Percentiles rank a stretch among this genome's conserved stretches.
These are phyloP conservation scores for Botrytis elliptica DNA, from an alignment of 2,329 filamentous ascomycete species.

Conservation along the genomic window DNA sequence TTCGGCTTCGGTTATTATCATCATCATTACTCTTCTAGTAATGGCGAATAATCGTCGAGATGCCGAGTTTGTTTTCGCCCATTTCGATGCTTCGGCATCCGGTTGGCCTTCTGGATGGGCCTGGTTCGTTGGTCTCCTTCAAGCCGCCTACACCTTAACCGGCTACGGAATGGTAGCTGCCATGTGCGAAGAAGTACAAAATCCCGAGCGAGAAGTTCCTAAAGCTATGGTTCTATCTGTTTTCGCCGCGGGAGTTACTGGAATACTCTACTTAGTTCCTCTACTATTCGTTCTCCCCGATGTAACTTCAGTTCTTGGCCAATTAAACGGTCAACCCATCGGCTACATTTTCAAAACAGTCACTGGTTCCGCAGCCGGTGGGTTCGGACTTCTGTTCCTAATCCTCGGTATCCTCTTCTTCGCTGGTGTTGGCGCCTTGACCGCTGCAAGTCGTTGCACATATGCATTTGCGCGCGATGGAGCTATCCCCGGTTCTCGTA, in stretches of 20 bases:
- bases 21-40: slow-evolving; percentile 58
- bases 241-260: slow-evolving; percentile 63
- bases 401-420: slow-evolving; percentile 77
- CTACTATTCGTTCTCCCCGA: slow-evolving; percentile 75
- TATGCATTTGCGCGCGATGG: slow-evolving; percentile 76
- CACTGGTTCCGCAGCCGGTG: slow-evolving; percentile 58
- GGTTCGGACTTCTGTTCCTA: slow-evolving; percentile 73
- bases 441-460: slow-evolving; percentile 70
- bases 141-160: slow-evolving; percentile 52
- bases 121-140: slow-evolving; percentile 69
- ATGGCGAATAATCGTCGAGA: slow-evolving; percentile 56
- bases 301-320: slow-evolving; percentile 59
- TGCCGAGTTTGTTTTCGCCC: slow-evolving; percentile 64
- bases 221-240: slow-evolving; percentile 70
- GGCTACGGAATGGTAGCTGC: slow-evolving; percentile 51
- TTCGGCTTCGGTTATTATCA: slow-evolving; percentile 62
- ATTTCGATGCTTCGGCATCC: slow-evolving; percentile 64
- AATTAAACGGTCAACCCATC: slow-evolving; percentile 73
- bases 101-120: slow-evolving; percentile 71
- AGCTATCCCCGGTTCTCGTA: slow-evolving; percentile 66
- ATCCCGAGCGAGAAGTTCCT: slow-evolving; percentile 66
- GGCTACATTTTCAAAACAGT: slow-evolving; percentile 73
- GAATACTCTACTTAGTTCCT: slow-evolving; percentile 67
- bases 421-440: slow-evolving; percentile 71
- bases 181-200: slow-evolving; percentile 72